Base-by-base conservation (phyloP, 495 filamentous ascomycete species). In the Penicillium verhagenii region DNA sequence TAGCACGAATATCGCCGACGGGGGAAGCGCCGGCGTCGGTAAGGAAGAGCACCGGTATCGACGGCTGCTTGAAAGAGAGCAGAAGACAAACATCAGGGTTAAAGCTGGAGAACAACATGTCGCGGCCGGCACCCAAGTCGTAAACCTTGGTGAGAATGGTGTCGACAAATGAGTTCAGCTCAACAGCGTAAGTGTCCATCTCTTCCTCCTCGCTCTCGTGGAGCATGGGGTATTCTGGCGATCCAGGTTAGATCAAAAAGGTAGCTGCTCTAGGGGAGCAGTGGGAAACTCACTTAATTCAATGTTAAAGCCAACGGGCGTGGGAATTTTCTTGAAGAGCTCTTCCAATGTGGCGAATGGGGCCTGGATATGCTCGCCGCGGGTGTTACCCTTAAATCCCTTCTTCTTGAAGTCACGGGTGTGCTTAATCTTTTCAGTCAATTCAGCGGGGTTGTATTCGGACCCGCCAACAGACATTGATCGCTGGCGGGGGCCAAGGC, bases 181-280 rank as follows among this genome's bases (percentile, higher is more conserved):
- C 95, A 42, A 99, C 88, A 6, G 91, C 93, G 66, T 94, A 97
- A 8, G 90, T 89, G 66, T 97, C 95, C 95, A 99, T 97, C 59
- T 95, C 92, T 57, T 96, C 87, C 67, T 94, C 89, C 68, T 96
- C 91, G 61, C 80, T 87, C 77, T 99, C 95, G 64, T 89, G 85
- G 44, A 97, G 83, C 91, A 97, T 97, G 19, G 95, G 95, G 69
- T 99, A 99, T 68, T 97, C 81, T 84, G 51, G 59, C 57, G 59
- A 62, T 37, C 57, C 50, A 16, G 39, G 64, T 68, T 62, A 71
- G 66, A 69, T 67, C 56, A 54, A 61, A 63, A 61, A 56, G 56
- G 53, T 60, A 67, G 47, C 54, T 61, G 62, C 50, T 64, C 61
- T 65, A 56, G 11, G 26, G 23, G 23, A 40, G 50, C 33, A 11